Percentiles rank a stretch among this genome's conserved stretches.
phyloP scores from a whole-genome alignment of 345 rosid species.

The Arabidopsis thaliana region TAIR10.1 NC_003070.9:26982501-26983000 shows the following conservation, averaged over 20 bases:
- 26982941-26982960: slow-evolving; percentile 29
- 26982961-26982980: slow-evolving; percentile 17
- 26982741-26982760: slow-evolving; percentile 12
- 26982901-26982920: slow-evolving; percentile 30
- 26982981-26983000: slow-evolving; percentile 41
- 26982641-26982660: slow-evolving; percentile 27
- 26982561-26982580: background rate
- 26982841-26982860: slow-evolving; percentile 32
- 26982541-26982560: slow-evolving; percentile 25
- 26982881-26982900: background rate
- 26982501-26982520: slow-evolving; percentile 6
- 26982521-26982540: slow-evolving; percentile 7
- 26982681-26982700: slow-evolving; percentile 23
- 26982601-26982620: background rate
- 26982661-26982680: background rate
- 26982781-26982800: slow-evolving; percentile 15
- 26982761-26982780: slow-evolving; percentile 13
- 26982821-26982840: slow-evolving; percentile 37
- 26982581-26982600: background rate
- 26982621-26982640: background rate
- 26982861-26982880: slow-evolving; percentile 27
- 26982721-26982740: slow-evolving; percentile 22
- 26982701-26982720: slow-evolving; percentile 16
- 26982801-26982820: slow-evolving; percentile 34
- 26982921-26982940: slow-evolving; percentile 35